Conservation (phyloP, 495 filamentous ascomycete genomes). For the Chaetomium fimeti region DNA sequence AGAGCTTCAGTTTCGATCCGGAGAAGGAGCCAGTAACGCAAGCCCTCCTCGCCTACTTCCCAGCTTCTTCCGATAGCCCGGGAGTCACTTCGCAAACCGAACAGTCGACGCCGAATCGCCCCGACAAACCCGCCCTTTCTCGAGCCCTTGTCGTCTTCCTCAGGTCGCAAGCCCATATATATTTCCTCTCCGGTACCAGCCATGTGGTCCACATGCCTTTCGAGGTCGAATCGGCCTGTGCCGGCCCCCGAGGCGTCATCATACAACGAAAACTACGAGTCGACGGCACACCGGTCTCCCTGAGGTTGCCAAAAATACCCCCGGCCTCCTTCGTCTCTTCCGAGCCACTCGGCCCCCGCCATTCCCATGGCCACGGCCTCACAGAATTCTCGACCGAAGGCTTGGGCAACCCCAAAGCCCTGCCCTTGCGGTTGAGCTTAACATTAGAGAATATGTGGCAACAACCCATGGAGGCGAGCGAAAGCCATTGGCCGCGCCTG, state of each 20-base stretch:
- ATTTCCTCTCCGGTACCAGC: slow-evolving; percentile 82
- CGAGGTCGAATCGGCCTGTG: slow-evolving; percentile 83
- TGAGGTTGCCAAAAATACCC: slow-evolving; percentile 59
- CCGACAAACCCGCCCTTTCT: slow-evolving; percentile 41
- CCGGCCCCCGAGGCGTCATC: slow-evolving; percentile 75
- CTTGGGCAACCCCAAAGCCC: slow-evolving; percentile 50
- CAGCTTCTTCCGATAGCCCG: slow-evolving; percentile 49
- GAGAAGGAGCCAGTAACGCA: slow-evolving; percentile 83
- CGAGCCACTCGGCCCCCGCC: slow-evolving; percentile 52
- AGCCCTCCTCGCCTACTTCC: slow-evolving; percentile 81
- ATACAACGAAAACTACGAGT: slow-evolving; percentile 68
- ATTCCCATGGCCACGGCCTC: slow-evolving; percentile 40
- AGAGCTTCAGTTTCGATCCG: slow-evolving; percentile 80
- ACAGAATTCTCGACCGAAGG: slow-evolving; percentile 55
- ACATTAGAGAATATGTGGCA: slow-evolving; percentile 53
- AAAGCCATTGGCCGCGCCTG: slow-evolving; percentile 68
- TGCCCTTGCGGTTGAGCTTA: slow-evolving; percentile 46
- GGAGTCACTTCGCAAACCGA: neutral
- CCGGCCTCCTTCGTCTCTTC: slow-evolving; percentile 79
- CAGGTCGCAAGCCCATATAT: slow-evolving; percentile 89
- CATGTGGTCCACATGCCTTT: slow-evolving; percentile 93
- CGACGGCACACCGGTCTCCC: slow-evolving; percentile 43
- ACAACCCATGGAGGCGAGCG: slow-evolving; percentile 44
- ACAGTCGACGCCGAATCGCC: slow-evolving; percentile 13
- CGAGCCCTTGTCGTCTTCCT: slow-evolving; percentile 86